Conservation (phyloP, 345 rosid genomes). For the Boechera stricta region DNA sequence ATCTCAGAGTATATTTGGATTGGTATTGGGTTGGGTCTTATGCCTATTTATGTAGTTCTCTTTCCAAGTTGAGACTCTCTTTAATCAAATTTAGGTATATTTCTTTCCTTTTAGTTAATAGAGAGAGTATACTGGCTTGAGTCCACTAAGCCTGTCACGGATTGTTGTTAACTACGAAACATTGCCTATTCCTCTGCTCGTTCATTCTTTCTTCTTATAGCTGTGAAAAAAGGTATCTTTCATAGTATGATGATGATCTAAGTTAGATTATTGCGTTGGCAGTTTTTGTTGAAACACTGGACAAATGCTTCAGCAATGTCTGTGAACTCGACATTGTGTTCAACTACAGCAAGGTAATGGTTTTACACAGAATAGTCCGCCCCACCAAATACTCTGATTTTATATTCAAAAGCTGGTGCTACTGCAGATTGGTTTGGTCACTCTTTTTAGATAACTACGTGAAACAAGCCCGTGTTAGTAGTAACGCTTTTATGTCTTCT, state of each 20-base stretch:
- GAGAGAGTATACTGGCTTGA: neutral
- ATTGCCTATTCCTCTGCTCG: neutral
- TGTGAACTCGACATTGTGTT: constrained; percentile 89
- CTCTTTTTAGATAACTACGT: neutral
- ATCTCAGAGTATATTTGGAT: neutral
- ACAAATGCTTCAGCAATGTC: constrained; percentile 97
- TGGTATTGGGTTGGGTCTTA: constrained; percentile 6
- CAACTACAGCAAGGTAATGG: constrained; percentile 83
- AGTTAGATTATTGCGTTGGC: constrained; percentile 45
- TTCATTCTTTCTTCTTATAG: neutral
- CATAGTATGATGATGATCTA: constrained; percentile 32
- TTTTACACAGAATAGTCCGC: neutral
- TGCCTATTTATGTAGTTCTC: too few species aligned
- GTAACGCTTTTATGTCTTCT: neutral
- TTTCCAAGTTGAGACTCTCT: neutral
- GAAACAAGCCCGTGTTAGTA: neutral
- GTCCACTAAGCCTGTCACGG: neutral
- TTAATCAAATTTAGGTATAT: neutral
- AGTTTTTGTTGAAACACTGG: constrained; percentile 96
- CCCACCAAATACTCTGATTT: neutral
- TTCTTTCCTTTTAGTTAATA: neutral
- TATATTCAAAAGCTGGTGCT: neutral
- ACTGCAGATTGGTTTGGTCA: neutral
- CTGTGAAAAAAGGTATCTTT: neutral
- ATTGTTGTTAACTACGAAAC: neutral